Base-by-base conservation (phyloP, 805 yeast genomes). In the Kodamaea kaohsiungensis region DNA sequence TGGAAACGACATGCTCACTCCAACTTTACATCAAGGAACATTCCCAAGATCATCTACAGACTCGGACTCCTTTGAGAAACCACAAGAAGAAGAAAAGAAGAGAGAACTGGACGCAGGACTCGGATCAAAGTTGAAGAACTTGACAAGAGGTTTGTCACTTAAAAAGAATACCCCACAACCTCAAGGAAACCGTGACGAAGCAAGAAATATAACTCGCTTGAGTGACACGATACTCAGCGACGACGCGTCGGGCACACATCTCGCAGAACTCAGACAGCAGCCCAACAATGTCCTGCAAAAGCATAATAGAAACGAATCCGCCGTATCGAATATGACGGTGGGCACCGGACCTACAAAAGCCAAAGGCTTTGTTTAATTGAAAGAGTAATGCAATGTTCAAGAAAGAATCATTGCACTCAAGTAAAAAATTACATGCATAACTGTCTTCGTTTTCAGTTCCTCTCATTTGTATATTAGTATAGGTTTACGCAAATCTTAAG, bases 91-190 rank as follows among this genome's bases (percentile, higher is more conserved):
- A 12, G 19, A 49, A 6, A 19, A 10, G 25, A 35, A 39, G 12
- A 18, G 17, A 18, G 35, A 22, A 16, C 48, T 18, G 27, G 48
- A 43, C 15, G 15, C 27, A 48, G 53, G 52, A 18, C 48, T 50
- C 43, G 33, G 50, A 7, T 66, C 79, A 2, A 79, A 70, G 64
- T 61, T 80, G 48, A 75, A 73, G 39, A 79, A 71, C 54, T 61
- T 82, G 43, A 71, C 79, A 1, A 71, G 80, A 49, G 77, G 79
- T 9, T 71, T 77, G 50, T 75, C 81, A 1, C 56, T 61, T 16
- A 68, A 57, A 48, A 62, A 57, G 40, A 64, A 57, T 16, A 53
- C 46, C 9, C 52, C 55, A 7, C 46, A 54, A 17, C 55, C 54
- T n/a, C 58, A 52, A 18, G 54, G 59, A 8, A 57, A 60, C 10